These are phyloP conservation scores for Chlamydomonas eustigma DNA, from an alignment of 139 green algal genomes.

Conservation along the genomic window DNA sequence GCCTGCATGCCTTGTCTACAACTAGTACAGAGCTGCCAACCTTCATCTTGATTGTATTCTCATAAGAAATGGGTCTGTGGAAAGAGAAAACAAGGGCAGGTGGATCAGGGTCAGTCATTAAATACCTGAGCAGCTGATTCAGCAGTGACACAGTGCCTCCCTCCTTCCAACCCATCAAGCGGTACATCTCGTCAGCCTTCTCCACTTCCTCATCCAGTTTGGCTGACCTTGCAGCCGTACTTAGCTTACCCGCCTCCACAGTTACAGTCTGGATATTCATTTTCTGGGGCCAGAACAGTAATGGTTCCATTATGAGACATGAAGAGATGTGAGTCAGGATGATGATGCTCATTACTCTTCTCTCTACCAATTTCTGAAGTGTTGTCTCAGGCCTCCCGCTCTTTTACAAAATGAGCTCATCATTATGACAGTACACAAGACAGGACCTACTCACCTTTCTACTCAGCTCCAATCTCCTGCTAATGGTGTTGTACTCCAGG, in stretches of 20 bases:
- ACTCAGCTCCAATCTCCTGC: not conserved
- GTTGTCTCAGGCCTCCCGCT: too few species aligned
- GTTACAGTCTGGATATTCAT: not conserved
- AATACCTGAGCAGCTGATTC: constrained; percentile 1
- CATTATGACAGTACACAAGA: not conserved
- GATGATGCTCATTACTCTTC: too few species aligned
- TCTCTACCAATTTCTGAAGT: too few species aligned
- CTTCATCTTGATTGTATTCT: too few species aligned
- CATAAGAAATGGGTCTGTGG: too few species aligned
- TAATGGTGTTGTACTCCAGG: not conserved
- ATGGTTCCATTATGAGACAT: too few species aligned
- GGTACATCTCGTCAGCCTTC: not conserved
- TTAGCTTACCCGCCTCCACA: constrained; percentile 1
- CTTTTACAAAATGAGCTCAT: not conserved
- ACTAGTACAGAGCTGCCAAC: not conserved
- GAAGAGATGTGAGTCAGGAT: too few species aligned
- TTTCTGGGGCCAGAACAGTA: too few species aligned
- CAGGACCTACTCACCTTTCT: not conserved
- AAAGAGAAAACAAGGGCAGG: too few species aligned
- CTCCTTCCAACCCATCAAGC: constrained; percentile 1
- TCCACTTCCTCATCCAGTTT: not conserved
- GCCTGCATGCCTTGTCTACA: not conserved
- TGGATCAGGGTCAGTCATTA: too few species aligned
- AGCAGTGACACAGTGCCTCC: not conserved
- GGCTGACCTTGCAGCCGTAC: not conserved